These are phyloP conservation scores for Aspergillus coremiiformis DNA, from an alignment of 495 filamentous ascomycete genomes.

Conservation along the genomic window DNA sequence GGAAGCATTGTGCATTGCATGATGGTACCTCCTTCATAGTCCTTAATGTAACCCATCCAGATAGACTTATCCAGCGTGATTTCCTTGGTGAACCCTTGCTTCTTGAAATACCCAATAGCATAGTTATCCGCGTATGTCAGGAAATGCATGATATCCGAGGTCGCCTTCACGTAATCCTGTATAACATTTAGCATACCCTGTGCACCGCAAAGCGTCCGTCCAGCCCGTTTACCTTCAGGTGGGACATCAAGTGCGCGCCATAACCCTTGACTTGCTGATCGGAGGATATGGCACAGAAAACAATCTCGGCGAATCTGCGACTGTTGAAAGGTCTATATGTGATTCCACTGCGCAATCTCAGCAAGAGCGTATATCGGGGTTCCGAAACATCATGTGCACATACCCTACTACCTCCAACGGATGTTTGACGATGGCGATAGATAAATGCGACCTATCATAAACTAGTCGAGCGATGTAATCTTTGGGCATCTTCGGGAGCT, in stretches of 20 bases:
- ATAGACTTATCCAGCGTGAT: conserved; percentile 83
- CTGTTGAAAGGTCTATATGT: conserved; percentile 94
- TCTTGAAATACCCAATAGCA: conserved; percentile 98
- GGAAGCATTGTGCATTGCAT: conserved; percentile 99
- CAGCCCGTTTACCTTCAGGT: conserved; percentile 58
- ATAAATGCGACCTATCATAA: conserved; percentile 92
- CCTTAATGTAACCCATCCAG: conserved; percentile 99
- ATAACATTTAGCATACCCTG: conserved; percentile 9
- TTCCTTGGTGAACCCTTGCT: conserved; percentile 98
- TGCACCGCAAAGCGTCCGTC: background rate
- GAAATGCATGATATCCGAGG: conserved; percentile 95
- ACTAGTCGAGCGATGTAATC: conserved; percentile 96
- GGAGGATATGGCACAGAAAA: conserved; percentile 95
- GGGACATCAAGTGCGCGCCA: conserved; percentile 94
- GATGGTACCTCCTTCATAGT: conserved; percentile 97
- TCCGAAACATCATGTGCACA: conserved; percentile 13
- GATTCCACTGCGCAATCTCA: conserved; percentile 58
- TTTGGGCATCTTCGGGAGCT: conserved; percentile 98
- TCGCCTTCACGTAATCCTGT: conserved; percentile 92
- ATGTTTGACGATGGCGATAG: conserved; percentile 95
- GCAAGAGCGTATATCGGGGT: conserved; percentile 5
- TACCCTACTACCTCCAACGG: conserved; percentile 85
- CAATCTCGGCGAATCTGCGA: conserved; percentile 93
- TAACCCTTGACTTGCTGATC: conserved; percentile 99
- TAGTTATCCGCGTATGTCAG: conserved; percentile 98